phyloP scores from a whole-genome alignment of 2,329 filamentous ascomycete genomes.

The Botrytis medusae region DNA sequence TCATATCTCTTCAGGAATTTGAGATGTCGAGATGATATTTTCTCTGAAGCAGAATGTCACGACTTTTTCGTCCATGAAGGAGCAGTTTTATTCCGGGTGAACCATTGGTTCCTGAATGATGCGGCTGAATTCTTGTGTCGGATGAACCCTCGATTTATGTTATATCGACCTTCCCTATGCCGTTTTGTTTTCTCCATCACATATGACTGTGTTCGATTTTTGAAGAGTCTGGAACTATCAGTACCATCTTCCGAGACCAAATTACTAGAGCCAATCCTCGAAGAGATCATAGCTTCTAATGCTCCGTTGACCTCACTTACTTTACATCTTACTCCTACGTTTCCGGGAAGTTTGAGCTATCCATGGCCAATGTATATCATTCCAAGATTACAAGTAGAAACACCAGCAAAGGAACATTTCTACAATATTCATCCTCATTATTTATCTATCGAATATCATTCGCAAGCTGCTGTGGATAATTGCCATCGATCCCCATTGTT shows the following conservation, averaged over 20 bases:
- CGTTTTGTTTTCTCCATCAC: constrained; percentile 13
- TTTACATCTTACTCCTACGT: constrained; percentile 14
- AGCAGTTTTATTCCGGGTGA: constrained; percentile 15
- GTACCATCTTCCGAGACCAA: constrained; percentile 14
- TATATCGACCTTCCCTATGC: constrained; percentile 20
- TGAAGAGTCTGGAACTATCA: constrained; percentile 18
- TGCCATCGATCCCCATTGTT: constrained; percentile 11
- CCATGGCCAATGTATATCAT: constrained; percentile 21
- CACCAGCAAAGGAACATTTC: constrained; percentile 14
- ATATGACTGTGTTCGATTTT: constrained; percentile 13
- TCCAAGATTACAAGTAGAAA: constrained; percentile 11
- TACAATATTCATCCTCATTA: constrained; percentile 20
- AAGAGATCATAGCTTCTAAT: constrained; percentile 12
- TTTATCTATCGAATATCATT: constrained; percentile 15
- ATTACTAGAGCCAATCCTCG: constrained; percentile 11
- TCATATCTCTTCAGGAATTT: constrained; percentile 20
- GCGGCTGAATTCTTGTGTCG: constrained; percentile 18
- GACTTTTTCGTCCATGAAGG: constrained; percentile 12
- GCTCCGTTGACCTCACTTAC: constrained; percentile 14
- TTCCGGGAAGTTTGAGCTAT: constrained; percentile 16
- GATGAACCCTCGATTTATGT: constrained; percentile 19
- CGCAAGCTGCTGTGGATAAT: constrained; percentile 19
- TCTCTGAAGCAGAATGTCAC: constrained; percentile 18
- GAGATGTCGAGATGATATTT: constrained; percentile 19
- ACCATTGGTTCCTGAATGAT: constrained; percentile 17